Evolutionary conservation across 2,329 filamentous ascomycete genomes (phyloP).

Genomic region (Pseudopithomyces maydicus): DNA sequence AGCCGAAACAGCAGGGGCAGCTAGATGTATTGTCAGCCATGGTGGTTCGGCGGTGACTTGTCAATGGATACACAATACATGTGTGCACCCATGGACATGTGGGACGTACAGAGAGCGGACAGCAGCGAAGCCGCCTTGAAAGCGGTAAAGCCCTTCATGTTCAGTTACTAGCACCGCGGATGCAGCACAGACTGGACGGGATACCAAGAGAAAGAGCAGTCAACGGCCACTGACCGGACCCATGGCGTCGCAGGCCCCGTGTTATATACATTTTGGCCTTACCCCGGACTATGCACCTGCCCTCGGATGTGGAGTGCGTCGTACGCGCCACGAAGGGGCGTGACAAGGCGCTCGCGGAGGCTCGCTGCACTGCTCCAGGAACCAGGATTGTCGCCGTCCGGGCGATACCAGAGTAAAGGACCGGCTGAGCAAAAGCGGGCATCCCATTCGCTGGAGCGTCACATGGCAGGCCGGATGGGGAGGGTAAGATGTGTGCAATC

Average conservation of each 20-base stretch:
- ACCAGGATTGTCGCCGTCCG: constrained; percentile 21
- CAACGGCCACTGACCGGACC: constrained; percentile 27
- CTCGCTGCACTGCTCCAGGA: constrained; percentile 32
- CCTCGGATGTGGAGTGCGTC: constrained; percentile 8
- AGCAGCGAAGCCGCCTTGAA: constrained; percentile 44
- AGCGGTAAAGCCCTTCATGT: constrained; percentile 42
- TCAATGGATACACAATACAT: no score
- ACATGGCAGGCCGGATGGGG: constrained; percentile 29
- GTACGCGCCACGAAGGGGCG: constrained; percentile 19
- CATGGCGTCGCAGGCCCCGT: constrained; percentile 22
- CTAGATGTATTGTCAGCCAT: constrained; percentile 24
- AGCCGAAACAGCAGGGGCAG: constrained; percentile 32
- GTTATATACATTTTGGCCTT: constrained; percentile 37
- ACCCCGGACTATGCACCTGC: constrained; percentile 20
- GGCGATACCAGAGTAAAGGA: constrained; percentile 21
- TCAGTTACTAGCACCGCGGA: constrained; percentile 25
- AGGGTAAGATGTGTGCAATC: constrained; percentile 33
- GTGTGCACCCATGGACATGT: no score
- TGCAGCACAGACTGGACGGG: constrained; percentile 17
- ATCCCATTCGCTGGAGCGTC: constrained; percentile 29
- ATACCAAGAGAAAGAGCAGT: constrained; percentile 22
- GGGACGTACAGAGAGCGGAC: constrained; percentile 41
- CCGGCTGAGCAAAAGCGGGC: constrained; percentile 31
- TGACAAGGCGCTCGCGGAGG: constrained; percentile 23
- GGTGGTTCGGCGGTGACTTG: background rate